phyloP scores from a whole-genome alignment of 2,329 filamentous ascomycete species.

The Fonsecaea erecta region DNA sequence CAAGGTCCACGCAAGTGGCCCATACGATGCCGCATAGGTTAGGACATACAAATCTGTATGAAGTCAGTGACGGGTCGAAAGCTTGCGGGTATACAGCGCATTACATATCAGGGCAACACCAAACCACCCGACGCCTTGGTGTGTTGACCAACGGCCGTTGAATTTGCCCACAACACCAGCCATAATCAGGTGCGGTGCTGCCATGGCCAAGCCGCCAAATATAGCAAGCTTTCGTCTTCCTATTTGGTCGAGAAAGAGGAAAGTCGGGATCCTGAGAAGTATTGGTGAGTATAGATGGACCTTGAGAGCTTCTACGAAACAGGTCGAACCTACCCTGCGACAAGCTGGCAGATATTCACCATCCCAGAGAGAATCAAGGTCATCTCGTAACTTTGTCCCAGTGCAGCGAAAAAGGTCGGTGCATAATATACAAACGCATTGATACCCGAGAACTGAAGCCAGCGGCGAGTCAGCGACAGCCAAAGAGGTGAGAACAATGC shows the following conservation, averaged over 20 bases:
- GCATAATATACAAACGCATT: conserved; percentile 53
- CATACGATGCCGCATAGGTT: conserved; percentile 25
- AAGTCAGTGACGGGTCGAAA: background rate
- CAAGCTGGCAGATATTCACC: conserved; percentile 45
- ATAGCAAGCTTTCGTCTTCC: conserved; percentile 42
- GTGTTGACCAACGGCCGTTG: background rate
- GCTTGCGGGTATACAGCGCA: background rate
- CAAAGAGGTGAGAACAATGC: background rate
- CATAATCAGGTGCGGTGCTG: conserved; percentile 34
- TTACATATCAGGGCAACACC: background rate
- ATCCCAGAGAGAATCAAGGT: conserved; percentile 44
- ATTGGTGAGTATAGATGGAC: background rate
- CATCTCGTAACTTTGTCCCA: conserved; percentile 40
- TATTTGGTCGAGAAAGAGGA: conserved; percentile 41
- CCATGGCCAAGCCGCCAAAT: conserved; percentile 41
- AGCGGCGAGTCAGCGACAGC: background rate
- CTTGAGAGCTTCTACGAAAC: conserved; percentile 31
- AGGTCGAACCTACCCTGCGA: conserved; percentile 38
- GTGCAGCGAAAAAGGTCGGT: conserved; percentile 49
- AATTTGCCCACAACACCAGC: background rate
- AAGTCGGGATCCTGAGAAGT: background rate
- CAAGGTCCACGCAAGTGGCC: background rate
- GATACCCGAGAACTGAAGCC: conserved; percentile 43
- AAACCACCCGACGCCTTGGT: background rate
- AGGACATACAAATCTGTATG: background rate